phyloP scores from a whole-genome alignment of 1,139 yeast genomes.

The Suhomyces chickasaworum region DNA sequence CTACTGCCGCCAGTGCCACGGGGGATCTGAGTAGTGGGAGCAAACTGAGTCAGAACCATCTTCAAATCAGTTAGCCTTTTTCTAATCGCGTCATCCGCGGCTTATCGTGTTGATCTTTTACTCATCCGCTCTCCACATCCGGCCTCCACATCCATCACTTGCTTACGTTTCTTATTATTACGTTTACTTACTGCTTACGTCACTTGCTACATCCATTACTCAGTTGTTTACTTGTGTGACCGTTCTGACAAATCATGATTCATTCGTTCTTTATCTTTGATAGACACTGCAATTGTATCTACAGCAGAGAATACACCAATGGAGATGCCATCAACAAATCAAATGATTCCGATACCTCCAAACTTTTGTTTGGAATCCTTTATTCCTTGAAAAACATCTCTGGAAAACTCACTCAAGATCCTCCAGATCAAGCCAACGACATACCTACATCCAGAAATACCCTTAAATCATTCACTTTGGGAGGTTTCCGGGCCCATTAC shows the following conservation, averaged over 20 bases:
- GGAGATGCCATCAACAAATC: constrained; percentile 45
- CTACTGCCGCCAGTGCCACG: background rate
- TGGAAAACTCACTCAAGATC: constrained; percentile 53
- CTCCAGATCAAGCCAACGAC: constrained; percentile 14
- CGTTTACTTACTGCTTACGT: background rate
- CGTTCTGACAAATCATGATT: constrained; percentile 28
- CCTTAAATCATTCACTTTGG: constrained; percentile 68
- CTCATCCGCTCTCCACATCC: background rate
- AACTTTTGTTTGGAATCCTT: constrained; percentile 84
- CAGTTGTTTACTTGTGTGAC: too few species aligned
- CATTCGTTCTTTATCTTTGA: constrained; percentile 89
- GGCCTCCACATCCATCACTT: background rate
- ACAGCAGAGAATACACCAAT: constrained; percentile 60
- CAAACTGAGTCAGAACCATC: background rate
- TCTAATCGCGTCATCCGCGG: background rate
- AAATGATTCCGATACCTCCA: constrained; percentile 66
- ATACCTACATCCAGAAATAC: constrained; percentile 47
- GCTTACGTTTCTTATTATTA: too few species aligned
- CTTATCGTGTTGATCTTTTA: background rate
- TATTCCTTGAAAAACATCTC: constrained; percentile 79
- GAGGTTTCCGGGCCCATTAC: constrained; percentile 75
- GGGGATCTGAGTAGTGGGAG: too few species aligned
- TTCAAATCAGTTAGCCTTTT: background rate
- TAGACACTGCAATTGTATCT: constrained; percentile 82
- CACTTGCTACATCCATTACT: too few species aligned